Conservation (phyloP, 306 rosid species). For the Fragaria ananassa region DNA sequence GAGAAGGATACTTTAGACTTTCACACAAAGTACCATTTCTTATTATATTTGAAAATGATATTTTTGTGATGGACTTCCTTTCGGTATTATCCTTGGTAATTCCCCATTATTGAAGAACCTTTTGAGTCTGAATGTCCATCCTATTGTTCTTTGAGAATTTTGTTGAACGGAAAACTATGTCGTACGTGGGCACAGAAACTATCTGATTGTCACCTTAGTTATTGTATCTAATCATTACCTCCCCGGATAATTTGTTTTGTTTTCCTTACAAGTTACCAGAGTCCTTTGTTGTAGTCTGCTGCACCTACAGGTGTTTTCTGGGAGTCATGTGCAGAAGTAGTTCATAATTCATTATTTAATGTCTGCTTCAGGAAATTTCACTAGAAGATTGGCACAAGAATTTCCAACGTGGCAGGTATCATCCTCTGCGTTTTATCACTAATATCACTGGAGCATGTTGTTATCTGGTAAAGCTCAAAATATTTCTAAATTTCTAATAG, state of each 20-base stretch:
- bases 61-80: neutral
- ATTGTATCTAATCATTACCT: neutral
- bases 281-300: neutral
- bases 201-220: neutral
- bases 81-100: neutral
- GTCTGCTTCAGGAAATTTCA: slow-evolving; percentile 71
- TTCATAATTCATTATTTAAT: slow-evolving; percentile 14
- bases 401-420: slow-evolving; percentile 95
- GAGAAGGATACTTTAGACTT: neutral
- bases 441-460: neutral
- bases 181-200: neutral
- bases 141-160: neutral
- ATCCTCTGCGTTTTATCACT: slow-evolving; percentile 15
- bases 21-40: neutral
- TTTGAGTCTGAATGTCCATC: neutral
- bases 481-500: neutral
- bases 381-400: slow-evolving; percentile 75
- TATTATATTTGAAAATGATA: neutral
- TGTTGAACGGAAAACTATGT: neutral
- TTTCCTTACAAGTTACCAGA: neutral
- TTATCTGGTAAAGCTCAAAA: slow-evolving; percentile 8
- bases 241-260: neutral
- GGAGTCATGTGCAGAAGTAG: slow-evolving; percentile 8
- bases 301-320: neutral
- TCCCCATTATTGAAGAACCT: neutral